Evolutionary conservation across 495 filamentous ascomycete genomes (phyloP), one percentile per base, ranked within the genome.

Genomic region (Rhizodiscina lignyota): DNA sequence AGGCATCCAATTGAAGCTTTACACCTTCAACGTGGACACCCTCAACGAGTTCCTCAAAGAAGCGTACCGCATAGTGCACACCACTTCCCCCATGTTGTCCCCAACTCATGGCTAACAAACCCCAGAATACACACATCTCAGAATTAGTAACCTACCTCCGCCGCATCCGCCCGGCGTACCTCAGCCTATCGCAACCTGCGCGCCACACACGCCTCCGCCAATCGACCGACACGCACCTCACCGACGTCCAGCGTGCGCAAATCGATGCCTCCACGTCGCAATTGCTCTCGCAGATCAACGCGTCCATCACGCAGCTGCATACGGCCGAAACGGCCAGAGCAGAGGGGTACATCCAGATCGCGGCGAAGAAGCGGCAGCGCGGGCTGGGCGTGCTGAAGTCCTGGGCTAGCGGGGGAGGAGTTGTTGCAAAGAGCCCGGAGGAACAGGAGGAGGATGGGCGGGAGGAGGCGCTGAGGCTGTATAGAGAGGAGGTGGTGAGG

Each of bases 21-120:
- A n/a, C n/a, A n/a, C 52, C 49, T 18, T 47, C 54, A 20, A 45
- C 52, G 16, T 60, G 55, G 34, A 53, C 54, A 32, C 49, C 26
- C 61, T 80, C 34, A 83, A 94, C 52, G 80, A 83, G 58, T 97
- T 96, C 53, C 66, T 97, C 21, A 86, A 89, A 56, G 91, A 96
- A 62, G 89, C 89, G 32, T 83, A 93, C 58, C 70, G 76, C 57
- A 97, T 97, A 47, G 89, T 91, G 59, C 50, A 73, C 34, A 39
- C 31, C 36, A 26, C 39, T 40, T 27, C 32, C 40, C 18, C 35
- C 19, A 17, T 28, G 32, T 18, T 12, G 33, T n/a, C 30, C 11
- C 19, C 24, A 20, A 15, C 32, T 19, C 20, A 40, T 30, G 27
- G 16, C 21, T 22, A 24, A 38, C 4, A 30, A 8, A 34, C 30